A percentile compares a stretch with the other conserved stretches of the same genome.
phyloP scores from a whole-genome alignment of 1,284 basidiomycete species.

The Veloboletus limbatus region DNA sequence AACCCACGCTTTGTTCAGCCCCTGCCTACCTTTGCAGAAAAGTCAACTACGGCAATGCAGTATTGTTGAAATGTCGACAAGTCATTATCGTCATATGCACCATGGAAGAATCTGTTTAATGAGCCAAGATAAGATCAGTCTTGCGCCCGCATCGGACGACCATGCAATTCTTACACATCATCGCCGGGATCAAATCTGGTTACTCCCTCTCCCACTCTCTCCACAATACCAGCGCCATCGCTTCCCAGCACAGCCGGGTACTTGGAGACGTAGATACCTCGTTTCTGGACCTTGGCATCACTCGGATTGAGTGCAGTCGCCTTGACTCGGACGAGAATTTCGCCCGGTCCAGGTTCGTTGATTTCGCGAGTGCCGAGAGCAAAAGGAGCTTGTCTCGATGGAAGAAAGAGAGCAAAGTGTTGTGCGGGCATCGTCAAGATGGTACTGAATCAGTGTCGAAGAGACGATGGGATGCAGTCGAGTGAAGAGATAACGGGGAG shows the following conservation, averaged over 20 bases:
- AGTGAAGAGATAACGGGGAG: conserved; percentile 21
- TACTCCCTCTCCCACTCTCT: conserved; percentile 51
- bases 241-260: conserved; percentile 50
- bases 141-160: conserved; percentile 7
- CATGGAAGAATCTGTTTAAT: conserved; percentile 41
- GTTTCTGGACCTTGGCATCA: conserved; percentile 39
- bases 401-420: conserved; percentile 32
- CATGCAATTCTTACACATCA: conserved; percentile 43
- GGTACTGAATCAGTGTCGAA: conserved; percentile 6
- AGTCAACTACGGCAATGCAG: conserved; percentile 39
- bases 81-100: conserved; percentile 36
- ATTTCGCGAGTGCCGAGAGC: conserved; percentile 30
- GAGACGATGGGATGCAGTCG: conserved; percentile 12
- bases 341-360: conserved; percentile 39
- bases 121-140: conserved; percentile 22
- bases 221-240: conserved; percentile 58
- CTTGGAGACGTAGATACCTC: conserved; percentile 32
- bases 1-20: neutral
- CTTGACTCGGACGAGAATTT: conserved; percentile 41
- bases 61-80: conserved; percentile 51
- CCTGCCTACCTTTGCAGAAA: conserved; percentile 41
- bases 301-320: conserved; percentile 44
- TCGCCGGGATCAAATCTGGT: conserved; percentile 52
- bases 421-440: conserved; percentile 22
- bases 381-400: conserved; percentile 31